A percentile compares a stretch with the other conserved stretches of the same genome.
phyloP scores from a whole-genome alignment of 495 filamentous ascomycete species.

The Penicillium canescens region DNA sequence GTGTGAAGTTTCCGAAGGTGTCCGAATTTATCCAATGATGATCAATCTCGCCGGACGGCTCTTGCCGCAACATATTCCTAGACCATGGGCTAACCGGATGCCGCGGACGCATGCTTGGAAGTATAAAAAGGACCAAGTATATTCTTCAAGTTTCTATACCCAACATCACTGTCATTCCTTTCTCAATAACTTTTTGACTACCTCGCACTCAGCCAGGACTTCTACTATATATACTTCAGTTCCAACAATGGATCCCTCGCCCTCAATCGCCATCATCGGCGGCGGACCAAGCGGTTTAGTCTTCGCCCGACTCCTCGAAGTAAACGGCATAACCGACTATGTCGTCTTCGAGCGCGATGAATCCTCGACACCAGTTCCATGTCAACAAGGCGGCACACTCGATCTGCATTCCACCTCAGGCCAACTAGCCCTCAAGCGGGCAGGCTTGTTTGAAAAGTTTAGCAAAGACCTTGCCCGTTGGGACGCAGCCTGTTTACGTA shows the following conservation, averaged over 20 bases:
- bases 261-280: slow-evolving; percentile 54
- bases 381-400: slow-evolving; percentile 49
- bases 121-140: no score
- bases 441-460: slow-evolving; percentile 50
- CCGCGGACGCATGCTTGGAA: no score
- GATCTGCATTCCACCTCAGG: slow-evolving; percentile 51
- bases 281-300: slow-evolving; percentile 54
- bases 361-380: slow-evolving; percentile 10
- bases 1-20: no score
- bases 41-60: no score
- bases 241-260: not conserved
- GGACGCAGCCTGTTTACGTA: slow-evolving; percentile 38
- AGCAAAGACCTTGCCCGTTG: slow-evolving; percentile 32
- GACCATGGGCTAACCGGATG: no score
- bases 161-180: no score
- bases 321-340: slow-evolving; percentile 35
- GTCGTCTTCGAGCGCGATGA: slow-evolving; percentile 52
- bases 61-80: no score
- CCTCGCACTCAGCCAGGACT: no score
- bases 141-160: no score
- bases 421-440: slow-evolving; percentile 49
- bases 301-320: slow-evolving; percentile 52
- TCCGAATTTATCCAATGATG: no score
- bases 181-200: no score
- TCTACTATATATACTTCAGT: not conserved